Conservation (phyloP, 1,139 yeast species). For the Geotrichum klebahnii region DNA sequence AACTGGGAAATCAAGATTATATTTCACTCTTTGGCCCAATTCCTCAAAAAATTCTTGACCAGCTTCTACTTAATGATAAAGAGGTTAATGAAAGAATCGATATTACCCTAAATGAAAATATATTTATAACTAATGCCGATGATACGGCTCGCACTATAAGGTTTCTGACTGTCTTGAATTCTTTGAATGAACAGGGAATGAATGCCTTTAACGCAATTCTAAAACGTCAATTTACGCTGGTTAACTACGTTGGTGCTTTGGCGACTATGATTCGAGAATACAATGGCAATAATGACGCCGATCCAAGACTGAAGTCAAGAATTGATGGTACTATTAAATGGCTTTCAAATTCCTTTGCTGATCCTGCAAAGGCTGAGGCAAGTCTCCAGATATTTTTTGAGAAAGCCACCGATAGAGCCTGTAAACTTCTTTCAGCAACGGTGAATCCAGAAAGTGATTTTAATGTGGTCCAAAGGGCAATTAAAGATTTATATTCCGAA, state of each 20-base stretch:
- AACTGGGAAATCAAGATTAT: constrained; percentile 22
- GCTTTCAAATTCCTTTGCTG: constrained; percentile 50
- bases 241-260: constrained; percentile 44
- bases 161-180: constrained; percentile 48
- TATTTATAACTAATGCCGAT: constrained; percentile 44
- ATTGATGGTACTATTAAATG: constrained; percentile 59
- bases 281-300: constrained; percentile 26
- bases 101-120: constrained; percentile 51
- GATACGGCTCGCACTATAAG: constrained; percentile 52
- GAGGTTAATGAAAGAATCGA: constrained; percentile 70
- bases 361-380: constrained; percentile 48
- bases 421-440: constrained; percentile 15
- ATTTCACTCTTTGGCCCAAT: constrained; percentile 45
- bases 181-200: constrained; percentile 55
- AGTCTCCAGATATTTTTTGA: constrained; percentile 50
- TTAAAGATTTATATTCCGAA: constrained; percentile 49
- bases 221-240: constrained; percentile 51
- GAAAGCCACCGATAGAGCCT: constrained; percentile 13
- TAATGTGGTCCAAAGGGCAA: constrained; percentile 54
- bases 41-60: constrained; percentile 63
- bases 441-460: constrained; percentile 59
- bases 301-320: constrained; percentile 38
- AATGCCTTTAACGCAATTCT: constrained; percentile 66
- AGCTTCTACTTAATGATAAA: constrained; percentile 71
- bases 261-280: constrained; percentile 38